Conservation (phyloP, 345 rosid genomes). For the Lepidium didymum region DNA sequence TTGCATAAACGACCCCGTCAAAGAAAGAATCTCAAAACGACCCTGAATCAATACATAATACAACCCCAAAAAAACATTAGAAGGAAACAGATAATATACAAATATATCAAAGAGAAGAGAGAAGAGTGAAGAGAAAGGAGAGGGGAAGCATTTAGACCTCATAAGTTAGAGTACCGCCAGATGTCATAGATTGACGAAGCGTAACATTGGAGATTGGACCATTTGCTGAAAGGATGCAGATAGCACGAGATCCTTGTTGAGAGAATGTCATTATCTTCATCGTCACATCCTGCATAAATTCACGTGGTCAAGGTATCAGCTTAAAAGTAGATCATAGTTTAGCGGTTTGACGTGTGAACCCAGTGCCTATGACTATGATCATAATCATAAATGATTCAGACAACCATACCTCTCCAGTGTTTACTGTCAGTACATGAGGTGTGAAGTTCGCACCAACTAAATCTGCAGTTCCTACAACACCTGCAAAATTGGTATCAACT, state of each 20-base stretch:
- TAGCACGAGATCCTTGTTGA: constrained; percentile 78
- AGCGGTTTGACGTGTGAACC: not conserved
- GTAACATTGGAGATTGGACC: constrained; percentile 92
- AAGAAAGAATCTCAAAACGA: constrained; percentile 90
- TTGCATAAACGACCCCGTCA: constrained; percentile 84
- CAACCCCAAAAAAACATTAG: not conserved
- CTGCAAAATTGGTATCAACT: constrained; percentile 21
- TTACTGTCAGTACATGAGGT: constrained; percentile 77
- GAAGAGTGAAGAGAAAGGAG: not conserved
- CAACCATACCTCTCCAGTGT: constrained; percentile 77
- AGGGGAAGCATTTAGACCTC: constrained; percentile 42
- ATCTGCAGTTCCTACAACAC: constrained; percentile 54
- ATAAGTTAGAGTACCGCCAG: constrained; percentile 90
- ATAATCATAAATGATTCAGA: not conserved
- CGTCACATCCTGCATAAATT: constrained; percentile 58
- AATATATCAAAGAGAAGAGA: not conserved
- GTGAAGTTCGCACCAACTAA: constrained; percentile 87
- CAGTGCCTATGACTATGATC: not conserved
- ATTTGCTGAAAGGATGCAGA: constrained; percentile 84
- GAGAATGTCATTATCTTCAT: constrained; percentile 93
- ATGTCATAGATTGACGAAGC: constrained; percentile 75
- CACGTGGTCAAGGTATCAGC: not conserved
- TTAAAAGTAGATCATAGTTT: not conserved
- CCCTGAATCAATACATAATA: constrained; percentile 40
- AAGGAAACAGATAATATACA: not conserved